Evolutionary conservation across 1,284 basidiomycete species (phyloP), one percentile per base, ranked within the genome.

Genomic region (Grifola frondosa): DNA sequence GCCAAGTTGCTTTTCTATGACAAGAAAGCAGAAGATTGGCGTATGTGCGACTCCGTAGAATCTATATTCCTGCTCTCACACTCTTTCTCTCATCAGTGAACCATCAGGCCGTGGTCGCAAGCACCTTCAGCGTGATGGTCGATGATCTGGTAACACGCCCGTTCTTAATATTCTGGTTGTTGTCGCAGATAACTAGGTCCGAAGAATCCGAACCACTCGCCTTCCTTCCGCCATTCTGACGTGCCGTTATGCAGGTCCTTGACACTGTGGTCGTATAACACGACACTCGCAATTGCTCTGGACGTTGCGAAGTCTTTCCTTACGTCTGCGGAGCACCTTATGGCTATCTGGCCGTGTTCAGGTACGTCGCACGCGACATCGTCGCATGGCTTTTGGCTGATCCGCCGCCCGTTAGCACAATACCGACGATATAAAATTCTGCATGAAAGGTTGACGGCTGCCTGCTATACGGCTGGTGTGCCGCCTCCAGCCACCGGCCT

Each of bases 131-230:
- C 42, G 24, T 47, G 26, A 16, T 44, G 4, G 15, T 37, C 8
- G 45, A 40, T 2, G 19, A 37, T 11, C 33, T 26, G 3, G 35
- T 25, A 48, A 39, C 38, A 31, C 37, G 84, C 36, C 84, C 84
- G 5, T 82, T 83, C 61, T 84, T 81, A 56, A 71, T 80, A 23
- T 84, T 83, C 60, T 88, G 84, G 84, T 85, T 87, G 55, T 84
- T 86, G 80, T 75, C 75, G n/a, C 84, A 88, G 58, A 73, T 85
- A 36, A 71, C 68, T 48, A 72, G 81, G 84, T 82, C 49, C 35
- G 63, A 60, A 9, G 25, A 23, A 11, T 21, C 16, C 12, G 9
- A 16, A 31, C 5, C 12, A 11, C 13, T 17, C 16, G 17, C 3
- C 20, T 22, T 31, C 29, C 17, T 9, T 25, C 10, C 25, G 10